These are phyloP conservation scores for Eucalyptus cloeziana DNA, from an alignment of 345 rosid genomes.

Conservation along the genomic window DNA sequence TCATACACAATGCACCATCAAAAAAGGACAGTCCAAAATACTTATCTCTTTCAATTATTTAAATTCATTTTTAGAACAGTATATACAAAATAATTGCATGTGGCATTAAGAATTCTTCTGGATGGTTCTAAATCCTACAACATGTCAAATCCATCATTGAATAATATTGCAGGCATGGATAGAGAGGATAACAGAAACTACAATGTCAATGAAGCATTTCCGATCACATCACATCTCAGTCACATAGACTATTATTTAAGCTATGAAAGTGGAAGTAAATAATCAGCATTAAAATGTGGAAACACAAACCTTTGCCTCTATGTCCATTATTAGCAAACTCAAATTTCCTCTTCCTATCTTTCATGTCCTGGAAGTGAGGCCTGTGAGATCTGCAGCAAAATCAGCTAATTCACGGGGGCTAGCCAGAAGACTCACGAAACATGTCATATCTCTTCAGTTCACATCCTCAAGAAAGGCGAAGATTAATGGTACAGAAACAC, in stretches of 20 bases:
- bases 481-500: background rate
- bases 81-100: background rate
- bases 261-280: background rate
- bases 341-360: slow-evolving; percentile 37
- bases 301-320: slow-evolving; percentile 38
- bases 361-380: slow-evolving; percentile 26
- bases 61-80: background rate
- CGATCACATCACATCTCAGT: background rate
- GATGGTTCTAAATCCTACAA: background rate
- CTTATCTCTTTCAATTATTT: background rate
- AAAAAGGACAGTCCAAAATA: background rate
- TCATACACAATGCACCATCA: background rate
- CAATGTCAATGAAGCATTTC: background rate
- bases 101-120: background rate
- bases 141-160: background rate
- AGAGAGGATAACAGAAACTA: background rate
- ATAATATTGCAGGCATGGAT: background rate
- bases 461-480: background rate
- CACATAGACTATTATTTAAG: background rate
- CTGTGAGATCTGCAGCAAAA: slow-evolving; percentile 35
- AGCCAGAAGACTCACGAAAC: background rate
- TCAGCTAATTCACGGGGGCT: background rate
- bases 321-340: slow-evolving; percentile 23
- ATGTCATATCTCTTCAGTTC: background rate
- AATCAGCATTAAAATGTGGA: background rate